Base-by-base conservation (phyloP, 2,329 filamentous ascomycete species). In the Juglanconis oblonga region DNA sequence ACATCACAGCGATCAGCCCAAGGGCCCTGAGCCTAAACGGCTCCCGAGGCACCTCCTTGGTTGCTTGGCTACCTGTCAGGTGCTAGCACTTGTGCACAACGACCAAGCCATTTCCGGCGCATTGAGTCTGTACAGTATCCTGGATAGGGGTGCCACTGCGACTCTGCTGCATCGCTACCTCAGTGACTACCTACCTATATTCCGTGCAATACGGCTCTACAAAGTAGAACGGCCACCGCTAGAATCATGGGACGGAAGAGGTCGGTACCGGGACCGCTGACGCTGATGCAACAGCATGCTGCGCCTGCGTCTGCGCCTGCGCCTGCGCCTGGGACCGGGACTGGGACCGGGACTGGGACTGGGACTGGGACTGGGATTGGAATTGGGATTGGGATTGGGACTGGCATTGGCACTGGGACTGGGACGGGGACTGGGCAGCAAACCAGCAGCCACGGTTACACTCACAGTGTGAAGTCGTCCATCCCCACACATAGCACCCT, bases 401-500 rank as follows among this genome's bases (percentile, higher is more conserved):
- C 48, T 35, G 49, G 55, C 33, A 48, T 36, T 32, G 29, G 38
- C 24, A 52, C 36, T 36, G 33, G 24, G 51, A 14, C 52, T 24
- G 29, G 13, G 36, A 10, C 52, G 32, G 52, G 24, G 31, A 13
- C 38, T 11, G 9, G 38, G 38, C 24, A 38, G 32, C 9, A 52
- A 29, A n/a, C 38, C 14, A 44, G 42, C 29, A 36, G 52, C 13
- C 13, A 44, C 38, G 31, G 36, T 53, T 38, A 38, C 52, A 54
- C 17, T 33, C 45, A 57, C 55, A 57, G 55, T 57, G 55, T 42
- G 45, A 50, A 45, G 29, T 54, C 6, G 9, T 29, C 24, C 55
- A 51, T 17, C 55, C 70, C 73, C 57, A 64, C 62, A 56, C 66
- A 24, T 24, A 24, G 24, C 24, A 24, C 24, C 24, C 24, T 69